Evolutionary conservation across 2,329 filamentous ascomycete species (phyloP).

Genomic region (Colletotrichum salicis): DNA sequence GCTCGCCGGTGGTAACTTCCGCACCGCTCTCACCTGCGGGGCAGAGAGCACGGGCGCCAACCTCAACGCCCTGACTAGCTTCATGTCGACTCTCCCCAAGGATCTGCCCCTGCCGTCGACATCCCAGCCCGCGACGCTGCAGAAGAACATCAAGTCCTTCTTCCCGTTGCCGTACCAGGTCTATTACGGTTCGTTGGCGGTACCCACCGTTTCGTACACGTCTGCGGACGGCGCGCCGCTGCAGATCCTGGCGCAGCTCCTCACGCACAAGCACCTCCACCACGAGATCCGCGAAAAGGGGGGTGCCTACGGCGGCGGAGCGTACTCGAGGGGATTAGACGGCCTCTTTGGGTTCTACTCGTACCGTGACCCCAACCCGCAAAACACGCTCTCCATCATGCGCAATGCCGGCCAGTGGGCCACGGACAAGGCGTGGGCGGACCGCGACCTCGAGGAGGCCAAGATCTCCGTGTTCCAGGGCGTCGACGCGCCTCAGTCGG

Average conservation of each 20-base stretch:
- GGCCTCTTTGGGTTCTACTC: constrained; percentile 95
- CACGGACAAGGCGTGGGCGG: constrained; percentile 81
- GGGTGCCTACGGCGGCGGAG: constrained; percentile 93
- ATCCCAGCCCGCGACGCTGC: constrained; percentile 45
- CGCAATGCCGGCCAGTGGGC: constrained; percentile 85
- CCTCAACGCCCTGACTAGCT: constrained; percentile 74
- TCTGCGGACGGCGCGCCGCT: constrained; percentile 80
- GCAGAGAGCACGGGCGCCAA: constrained; percentile 77
- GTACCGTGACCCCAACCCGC: constrained; percentile 94
- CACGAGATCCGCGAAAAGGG: constrained; percentile 98
- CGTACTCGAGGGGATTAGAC: constrained; percentile 81
- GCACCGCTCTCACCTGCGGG: constrained; percentile 88
- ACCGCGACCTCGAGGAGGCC: constrained; percentile 90
- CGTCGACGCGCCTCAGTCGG: constrained; percentile 87
- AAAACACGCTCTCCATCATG: constrained; percentile 89
- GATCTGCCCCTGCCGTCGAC: constrained; percentile 47
- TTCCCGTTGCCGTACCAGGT: constrained; percentile 97
- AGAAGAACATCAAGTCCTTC: constrained; percentile 77
- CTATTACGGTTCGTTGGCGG: constrained; percentile 86
- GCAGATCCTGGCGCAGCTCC: constrained; percentile 87
- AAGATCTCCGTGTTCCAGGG: constrained; percentile 95
- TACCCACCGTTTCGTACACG: constrained; percentile 87
- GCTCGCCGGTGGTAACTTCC: constrained; percentile 75
- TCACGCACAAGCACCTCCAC: constrained; percentile 96
- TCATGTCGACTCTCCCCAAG: constrained; percentile 71